These are phyloP conservation scores for Chlorella ohadii DNA, from an alignment of 139 green algal species.

Conservation along the genomic window DNA sequence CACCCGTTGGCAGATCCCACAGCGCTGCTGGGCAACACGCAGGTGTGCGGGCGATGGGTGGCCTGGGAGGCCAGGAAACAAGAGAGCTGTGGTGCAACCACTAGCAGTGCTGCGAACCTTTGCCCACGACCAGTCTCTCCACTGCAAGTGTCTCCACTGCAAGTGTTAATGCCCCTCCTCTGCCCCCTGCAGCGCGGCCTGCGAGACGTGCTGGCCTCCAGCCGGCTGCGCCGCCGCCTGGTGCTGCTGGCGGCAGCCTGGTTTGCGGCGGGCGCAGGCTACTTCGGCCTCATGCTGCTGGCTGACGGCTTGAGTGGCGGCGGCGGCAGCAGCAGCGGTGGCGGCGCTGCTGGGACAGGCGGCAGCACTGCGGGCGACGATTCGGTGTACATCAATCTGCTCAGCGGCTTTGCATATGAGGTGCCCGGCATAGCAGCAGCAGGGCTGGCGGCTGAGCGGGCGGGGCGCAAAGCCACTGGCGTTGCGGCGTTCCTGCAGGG, in stretches of 20 bases:
- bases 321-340: too few relatives aligned
- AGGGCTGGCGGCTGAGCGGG: slow-evolving; percentile 38
- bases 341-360: too few relatives aligned
- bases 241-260: slow-evolving; percentile 30
- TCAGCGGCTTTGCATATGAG: slow-evolving; percentile 50
- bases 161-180: not conserved
- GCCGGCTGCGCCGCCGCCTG: slow-evolving; percentile 38
- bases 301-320: slow-evolving; percentile 5
- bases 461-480: slow-evolving; percentile 49
- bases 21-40: slow-evolving; percentile 33
- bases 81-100: too few relatives aligned
- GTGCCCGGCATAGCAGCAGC: slow-evolving; percentile 33
- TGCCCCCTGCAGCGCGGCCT: slow-evolving; percentile 21
- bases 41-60: not conserved
- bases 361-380: slow-evolving; percentile 9
- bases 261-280: slow-evolving; percentile 11
- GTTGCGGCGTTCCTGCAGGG: slow-evolving; percentile 38
- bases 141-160: not conserved
- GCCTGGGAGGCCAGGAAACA: not conserved
- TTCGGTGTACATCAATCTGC: slow-evolving; percentile 40
- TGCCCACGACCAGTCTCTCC: too few relatives aligned
- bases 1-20: slow-evolving; percentile 52
- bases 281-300: slow-evolving; percentile 25
- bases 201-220: slow-evolving; percentile 43
- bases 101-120: too few relatives aligned